Conservation (phyloP, 495 filamentous ascomycete species). For the Podospora appendiculata region DNA sequence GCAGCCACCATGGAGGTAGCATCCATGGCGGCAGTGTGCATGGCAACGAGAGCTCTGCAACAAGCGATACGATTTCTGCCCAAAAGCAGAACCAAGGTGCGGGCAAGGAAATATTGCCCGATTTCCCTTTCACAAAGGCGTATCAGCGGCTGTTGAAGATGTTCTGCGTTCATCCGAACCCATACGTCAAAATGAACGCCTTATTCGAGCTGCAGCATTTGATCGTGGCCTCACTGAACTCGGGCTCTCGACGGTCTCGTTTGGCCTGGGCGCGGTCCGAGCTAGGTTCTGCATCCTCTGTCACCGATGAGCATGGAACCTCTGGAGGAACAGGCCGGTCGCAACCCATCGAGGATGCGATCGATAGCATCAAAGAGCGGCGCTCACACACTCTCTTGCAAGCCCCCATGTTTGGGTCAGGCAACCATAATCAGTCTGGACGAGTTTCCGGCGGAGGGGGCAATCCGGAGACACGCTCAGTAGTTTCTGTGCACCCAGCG, state of each 20-base stretch:
- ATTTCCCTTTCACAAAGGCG: slow-evolving; percentile 65
- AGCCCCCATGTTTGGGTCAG: slow-evolving; percentile 13
- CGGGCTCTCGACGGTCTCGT: slow-evolving; percentile 25
- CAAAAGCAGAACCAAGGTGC: slow-evolving; percentile 22
- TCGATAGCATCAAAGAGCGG: slow-evolving; percentile 62
- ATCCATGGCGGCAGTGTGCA: slow-evolving; percentile 18
- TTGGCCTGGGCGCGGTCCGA: slow-evolving; percentile 30
- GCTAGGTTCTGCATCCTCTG: slow-evolving; percentile 22
- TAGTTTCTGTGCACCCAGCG: slow-evolving; percentile 32
- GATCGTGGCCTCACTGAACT: slow-evolving; percentile 66
- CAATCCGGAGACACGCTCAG: slow-evolving; percentile 34
- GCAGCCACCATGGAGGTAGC: slow-evolving; percentile 15
- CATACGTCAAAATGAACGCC: slow-evolving; percentile 75
- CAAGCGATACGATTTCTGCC: slow-evolving; percentile 32
- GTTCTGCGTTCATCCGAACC: slow-evolving; percentile 87
- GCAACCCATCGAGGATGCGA: slow-evolving; percentile 53
- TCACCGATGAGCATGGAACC: slow-evolving; percentile 22
- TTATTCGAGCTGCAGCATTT: slow-evolving; percentile 76
- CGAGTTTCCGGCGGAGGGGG: slow-evolving; percentile 15
- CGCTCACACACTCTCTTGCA: slow-evolving; percentile 49
- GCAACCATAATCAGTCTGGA: slow-evolving; percentile 20
- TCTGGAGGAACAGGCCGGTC: slow-evolving; percentile 8
- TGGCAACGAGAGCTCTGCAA: slow-evolving; percentile 33
- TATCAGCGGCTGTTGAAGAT: slow-evolving; percentile 75
- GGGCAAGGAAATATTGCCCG: slow-evolving; percentile 36